Conservation (phyloP, 1,284 basidiomycete species). For the Pulchroboletus neoregius region DNA sequence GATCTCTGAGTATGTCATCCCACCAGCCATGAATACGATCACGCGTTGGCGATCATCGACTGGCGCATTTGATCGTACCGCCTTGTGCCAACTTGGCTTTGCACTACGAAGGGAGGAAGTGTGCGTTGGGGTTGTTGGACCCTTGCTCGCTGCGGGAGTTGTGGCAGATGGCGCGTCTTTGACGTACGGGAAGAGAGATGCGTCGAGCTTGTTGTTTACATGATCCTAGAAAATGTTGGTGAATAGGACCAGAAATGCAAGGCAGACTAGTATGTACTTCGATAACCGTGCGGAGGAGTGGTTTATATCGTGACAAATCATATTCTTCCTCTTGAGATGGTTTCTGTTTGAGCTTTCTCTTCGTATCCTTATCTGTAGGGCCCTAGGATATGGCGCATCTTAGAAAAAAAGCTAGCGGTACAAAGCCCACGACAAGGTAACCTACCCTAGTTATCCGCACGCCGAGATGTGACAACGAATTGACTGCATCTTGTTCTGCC, state of each 20-base stretch:
- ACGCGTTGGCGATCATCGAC: slow-evolving; percentile 75
- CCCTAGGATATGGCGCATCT: slow-evolving; percentile 39
- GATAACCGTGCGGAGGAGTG: slow-evolving; percentile 79
- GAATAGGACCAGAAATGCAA: not conserved
- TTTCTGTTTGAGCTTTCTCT: slow-evolving; percentile 81
- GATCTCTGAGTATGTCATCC: slow-evolving; percentile 96
- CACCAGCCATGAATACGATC: slow-evolving; percentile 91
- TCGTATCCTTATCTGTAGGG: slow-evolving; percentile 69
- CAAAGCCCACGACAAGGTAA: slow-evolving; percentile 7
- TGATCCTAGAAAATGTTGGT: slow-evolving; percentile 61
- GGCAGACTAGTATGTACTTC: slow-evolving; percentile 48
- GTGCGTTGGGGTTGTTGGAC: slow-evolving; percentile 43
- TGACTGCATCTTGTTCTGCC: slow-evolving; percentile 92
- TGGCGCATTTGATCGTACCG: slow-evolving; percentile 49
- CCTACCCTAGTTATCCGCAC: slow-evolving; percentile 80
- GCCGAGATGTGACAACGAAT: slow-evolving; percentile 83
- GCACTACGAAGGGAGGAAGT: slow-evolving; percentile 78
- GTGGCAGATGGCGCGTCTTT: slow-evolving; percentile 74
- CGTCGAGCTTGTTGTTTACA: slow-evolving; percentile 74
- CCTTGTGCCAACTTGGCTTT: slow-evolving; percentile 83
- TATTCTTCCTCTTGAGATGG: slow-evolving; percentile 80
- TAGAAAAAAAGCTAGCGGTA: not conserved
- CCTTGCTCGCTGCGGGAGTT: slow-evolving; percentile 43
- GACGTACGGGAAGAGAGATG: slow-evolving; percentile 83
- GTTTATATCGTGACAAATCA: slow-evolving; percentile 93